phyloP scores from a whole-genome alignment of 805 yeast species.

The Suhomyces sp. region DNA sequence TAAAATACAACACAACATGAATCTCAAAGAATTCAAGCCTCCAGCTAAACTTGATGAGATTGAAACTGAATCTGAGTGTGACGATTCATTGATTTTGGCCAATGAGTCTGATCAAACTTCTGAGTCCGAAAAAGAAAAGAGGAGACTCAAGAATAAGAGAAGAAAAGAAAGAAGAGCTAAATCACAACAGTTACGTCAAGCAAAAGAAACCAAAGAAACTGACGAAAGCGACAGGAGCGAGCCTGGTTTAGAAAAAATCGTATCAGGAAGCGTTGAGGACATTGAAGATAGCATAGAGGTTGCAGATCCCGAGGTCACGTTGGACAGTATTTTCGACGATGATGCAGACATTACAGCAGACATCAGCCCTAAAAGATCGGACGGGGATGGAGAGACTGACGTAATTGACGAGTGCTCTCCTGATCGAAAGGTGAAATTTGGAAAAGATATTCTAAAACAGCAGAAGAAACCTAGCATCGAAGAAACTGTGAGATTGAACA shows the following conservation, averaged over 20 bases:
- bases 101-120: conserved; percentile 7
- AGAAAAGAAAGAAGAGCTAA: conserved; percentile 16
- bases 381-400: background rate
- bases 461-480: conserved; percentile 9
- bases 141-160: conserved; percentile 13
- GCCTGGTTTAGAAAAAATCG: background rate
- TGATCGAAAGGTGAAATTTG: conserved; percentile 1
- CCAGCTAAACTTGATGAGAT: conserved; percentile 6
- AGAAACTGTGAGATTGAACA: conserved; percentile 12
- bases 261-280: background rate
- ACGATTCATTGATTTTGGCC: conserved; percentile 10
- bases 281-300: background rate
- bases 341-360: background rate
- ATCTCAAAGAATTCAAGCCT: background rate
- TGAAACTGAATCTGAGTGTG: conserved; percentile 11
- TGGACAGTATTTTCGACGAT: conserved; percentile 11
- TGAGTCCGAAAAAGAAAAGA: conserved; percentile 14
- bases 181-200: conserved; percentile 7
- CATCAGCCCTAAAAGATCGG: background rate
- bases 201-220: background rate
- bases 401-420: background rate
- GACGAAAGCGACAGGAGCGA: background rate
- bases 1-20: background rate
- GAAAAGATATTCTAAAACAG: background rate
- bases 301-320: conserved; percentile 7